Evolutionary conservation across 805 yeast genomes (phyloP).

Genomic region (Hanseniaspora guilliermondii): DNA sequence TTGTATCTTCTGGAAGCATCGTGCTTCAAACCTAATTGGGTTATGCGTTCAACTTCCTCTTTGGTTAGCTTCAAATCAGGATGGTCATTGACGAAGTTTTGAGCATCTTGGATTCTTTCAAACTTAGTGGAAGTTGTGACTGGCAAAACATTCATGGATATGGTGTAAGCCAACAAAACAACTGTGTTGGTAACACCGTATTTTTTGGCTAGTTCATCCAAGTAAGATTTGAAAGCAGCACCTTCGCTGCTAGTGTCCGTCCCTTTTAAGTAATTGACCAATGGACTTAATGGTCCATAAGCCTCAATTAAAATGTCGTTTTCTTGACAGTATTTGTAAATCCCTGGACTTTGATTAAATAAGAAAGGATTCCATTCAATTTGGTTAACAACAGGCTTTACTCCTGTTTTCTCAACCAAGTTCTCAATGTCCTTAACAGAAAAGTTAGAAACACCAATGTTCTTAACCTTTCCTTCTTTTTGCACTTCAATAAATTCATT

Average conservation of each 20-base stretch:
- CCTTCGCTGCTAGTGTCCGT: constrained; percentile 9
- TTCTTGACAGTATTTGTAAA: constrained; percentile 37
- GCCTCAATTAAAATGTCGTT: constrained; percentile 48
- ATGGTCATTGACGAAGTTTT: constrained; percentile 36
- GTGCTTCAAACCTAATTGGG: constrained; percentile 31
- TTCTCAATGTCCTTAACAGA: constrained; percentile 34
- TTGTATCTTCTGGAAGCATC: constrained; percentile 25
- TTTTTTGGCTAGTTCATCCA: constrained; percentile 39
- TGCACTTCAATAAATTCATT: constrained; percentile 36
- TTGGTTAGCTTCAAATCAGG: constrained; percentile 35
- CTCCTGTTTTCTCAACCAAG: constrained; percentile 29
- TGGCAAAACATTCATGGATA: constrained; percentile 53
- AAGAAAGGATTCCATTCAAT: constrained; percentile 51
- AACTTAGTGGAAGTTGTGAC: constrained; percentile 57
- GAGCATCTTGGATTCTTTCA: constrained; percentile 45
- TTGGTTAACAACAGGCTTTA: constrained; percentile 48
- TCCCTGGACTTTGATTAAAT: constrained; percentile 55
- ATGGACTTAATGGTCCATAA: constrained; percentile 56
- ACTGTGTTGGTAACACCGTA: constrained; percentile 51
- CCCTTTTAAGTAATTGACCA: constrained; percentile 19
- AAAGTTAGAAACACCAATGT: constrained; percentile 54
- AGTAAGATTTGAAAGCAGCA: constrained; percentile 25
- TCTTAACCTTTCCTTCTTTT: constrained; percentile 43
- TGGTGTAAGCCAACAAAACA: constrained; percentile 57
- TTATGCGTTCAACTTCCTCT: constrained; percentile 38